Evolutionary conservation across 148 eudicot species (phyloP).

Genomic region (Polygonum aviculare): DNA sequence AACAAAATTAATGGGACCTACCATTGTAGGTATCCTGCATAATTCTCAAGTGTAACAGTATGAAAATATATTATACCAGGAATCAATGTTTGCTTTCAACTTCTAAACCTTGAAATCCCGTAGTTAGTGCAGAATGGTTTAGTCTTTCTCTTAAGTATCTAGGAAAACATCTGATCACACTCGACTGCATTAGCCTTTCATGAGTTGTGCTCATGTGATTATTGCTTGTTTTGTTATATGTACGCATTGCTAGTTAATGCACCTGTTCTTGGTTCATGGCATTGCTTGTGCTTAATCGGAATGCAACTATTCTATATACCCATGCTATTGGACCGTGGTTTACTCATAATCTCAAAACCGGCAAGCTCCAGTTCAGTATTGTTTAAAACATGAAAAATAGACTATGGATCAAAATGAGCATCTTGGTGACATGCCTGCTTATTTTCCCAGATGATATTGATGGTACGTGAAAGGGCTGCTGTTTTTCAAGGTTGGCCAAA

Average conservation of each 20-base stretch:
- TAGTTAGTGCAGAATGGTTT: background rate
- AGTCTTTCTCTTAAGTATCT: background rate
- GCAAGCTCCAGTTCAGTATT: background rate
- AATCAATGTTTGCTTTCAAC: background rate
- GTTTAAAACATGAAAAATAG: background rate
- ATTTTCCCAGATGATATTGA: slow-evolving; percentile 89
- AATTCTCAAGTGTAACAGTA: slow-evolving; percentile 35
- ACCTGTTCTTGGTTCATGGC: background rate
- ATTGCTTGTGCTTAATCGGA: background rate
- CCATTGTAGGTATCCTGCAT: slow-evolving; percentile 32
- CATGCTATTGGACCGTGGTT: background rate
- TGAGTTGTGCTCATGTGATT: background rate
- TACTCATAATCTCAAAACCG: background rate
- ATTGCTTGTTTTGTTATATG: background rate
- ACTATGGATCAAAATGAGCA: slow-evolving; percentile 21
- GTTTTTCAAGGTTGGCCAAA: slow-evolving; percentile 39
- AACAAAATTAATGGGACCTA: slow-evolving; percentile 56
- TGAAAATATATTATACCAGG: background rate
- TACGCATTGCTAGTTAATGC: background rate
- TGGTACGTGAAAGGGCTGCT: slow-evolving; percentile 73
- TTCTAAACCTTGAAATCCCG: background rate
- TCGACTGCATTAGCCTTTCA: background rate
- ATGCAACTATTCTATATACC: background rate
- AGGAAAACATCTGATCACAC: background rate
- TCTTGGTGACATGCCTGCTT: slow-evolving; percentile 47